Evolutionary conservation across 2,329 filamentous ascomycete species (phyloP).

Genomic region (Penicillium sp.): DNA sequence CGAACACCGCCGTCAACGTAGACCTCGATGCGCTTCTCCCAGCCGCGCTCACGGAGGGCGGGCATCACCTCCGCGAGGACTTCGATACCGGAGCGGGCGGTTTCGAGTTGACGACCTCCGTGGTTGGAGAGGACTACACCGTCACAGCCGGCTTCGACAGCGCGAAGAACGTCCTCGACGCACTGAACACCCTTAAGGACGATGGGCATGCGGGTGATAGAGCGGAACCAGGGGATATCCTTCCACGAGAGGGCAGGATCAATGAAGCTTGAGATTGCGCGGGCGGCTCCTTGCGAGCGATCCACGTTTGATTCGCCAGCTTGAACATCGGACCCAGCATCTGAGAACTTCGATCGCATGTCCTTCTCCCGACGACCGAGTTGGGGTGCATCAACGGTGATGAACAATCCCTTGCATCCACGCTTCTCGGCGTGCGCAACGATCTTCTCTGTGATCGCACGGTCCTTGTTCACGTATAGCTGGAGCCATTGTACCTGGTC

Average conservation of each 20-base stretch:
- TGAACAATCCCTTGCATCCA: constrained; percentile 94
- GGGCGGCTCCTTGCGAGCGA: constrained; percentile 85
- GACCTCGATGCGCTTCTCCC: constrained; percentile 78
- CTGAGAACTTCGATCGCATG: constrained; percentile 90
- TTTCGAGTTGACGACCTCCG: constrained; percentile 91
- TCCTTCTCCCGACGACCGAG: constrained; percentile 95
- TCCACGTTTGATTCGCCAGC: constrained; percentile 69
- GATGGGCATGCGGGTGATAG: constrained; percentile 91
- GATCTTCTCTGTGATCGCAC: constrained; percentile 84
- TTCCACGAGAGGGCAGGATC: constrained; percentile 92
- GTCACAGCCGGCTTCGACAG: constrained; percentile 78
- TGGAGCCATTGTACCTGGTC: constrained; percentile 95
- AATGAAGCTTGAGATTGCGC: constrained; percentile 95
- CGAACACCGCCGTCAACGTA: constrained; percentile 90
- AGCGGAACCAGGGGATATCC: constrained; percentile 89
- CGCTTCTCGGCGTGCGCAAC: constrained; percentile 87
- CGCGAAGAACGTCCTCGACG: constrained; percentile 88
- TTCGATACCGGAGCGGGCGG: constrained; percentile 84
- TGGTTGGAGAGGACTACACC: constrained; percentile 96
- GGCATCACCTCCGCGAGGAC: constrained; percentile 93
- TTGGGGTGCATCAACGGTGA: constrained; percentile 96
- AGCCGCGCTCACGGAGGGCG: constrained; percentile 70
- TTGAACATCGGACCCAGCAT: constrained; percentile 82
- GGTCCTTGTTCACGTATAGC: constrained; percentile 96
- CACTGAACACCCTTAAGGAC: constrained; percentile 95